A percentile compares a stretch with the other conserved stretches of the same genome.
These are phyloP conservation scores for Hansenula anomala DNA, from an alignment of 1,139 yeast species.

Conservation along the genomic window DNA sequence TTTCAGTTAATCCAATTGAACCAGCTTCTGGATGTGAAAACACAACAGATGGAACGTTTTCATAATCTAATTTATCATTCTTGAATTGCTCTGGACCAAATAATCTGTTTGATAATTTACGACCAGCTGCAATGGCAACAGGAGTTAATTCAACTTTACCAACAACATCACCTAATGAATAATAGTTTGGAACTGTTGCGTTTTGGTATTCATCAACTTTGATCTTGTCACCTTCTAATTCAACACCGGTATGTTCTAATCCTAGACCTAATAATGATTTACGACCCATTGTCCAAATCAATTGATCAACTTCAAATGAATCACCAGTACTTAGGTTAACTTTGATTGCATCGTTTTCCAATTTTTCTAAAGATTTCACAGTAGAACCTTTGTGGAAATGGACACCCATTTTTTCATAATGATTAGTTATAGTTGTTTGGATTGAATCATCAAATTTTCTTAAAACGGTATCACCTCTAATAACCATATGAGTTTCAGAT, in stretches of 20 bases:
- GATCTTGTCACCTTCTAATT: constrained; percentile 50
- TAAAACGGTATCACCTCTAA: constrained; percentile 87
- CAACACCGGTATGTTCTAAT: constrained; percentile 69
- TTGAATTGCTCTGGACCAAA: constrained; percentile 75
- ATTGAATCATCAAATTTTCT: constrained; percentile 83
- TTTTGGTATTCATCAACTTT: constrained; percentile 87
- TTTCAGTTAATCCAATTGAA: constrained; percentile 79
- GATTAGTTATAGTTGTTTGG: constrained; percentile 72
- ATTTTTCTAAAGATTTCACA: constrained; percentile 58
- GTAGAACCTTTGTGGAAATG: constrained; percentile 65
- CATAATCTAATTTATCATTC: constrained; percentile 72
- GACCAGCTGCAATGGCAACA: constrained; percentile 97
- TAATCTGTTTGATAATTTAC: constrained; percentile 84
- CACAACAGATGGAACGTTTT: constrained; percentile 83
- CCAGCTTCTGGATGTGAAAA: constrained; percentile 99
- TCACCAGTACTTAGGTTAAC: constrained; percentile 52
- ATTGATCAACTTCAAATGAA: constrained; percentile 64
- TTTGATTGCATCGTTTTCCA: constrained; percentile 37
- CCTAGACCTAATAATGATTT: constrained; percentile 69
- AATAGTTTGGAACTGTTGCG: constrained; percentile 67
- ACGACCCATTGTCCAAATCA: constrained; percentile 95
- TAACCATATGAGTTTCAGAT: constrained; percentile 79
- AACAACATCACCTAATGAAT: constrained; percentile 88
- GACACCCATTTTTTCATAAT: constrained; percentile 76
- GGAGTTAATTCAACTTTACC: constrained; percentile 95